Evolutionary conservation across 2,329 filamentous ascomycete species (phyloP).

Genomic region (Cladosporium sp.): DNA sequence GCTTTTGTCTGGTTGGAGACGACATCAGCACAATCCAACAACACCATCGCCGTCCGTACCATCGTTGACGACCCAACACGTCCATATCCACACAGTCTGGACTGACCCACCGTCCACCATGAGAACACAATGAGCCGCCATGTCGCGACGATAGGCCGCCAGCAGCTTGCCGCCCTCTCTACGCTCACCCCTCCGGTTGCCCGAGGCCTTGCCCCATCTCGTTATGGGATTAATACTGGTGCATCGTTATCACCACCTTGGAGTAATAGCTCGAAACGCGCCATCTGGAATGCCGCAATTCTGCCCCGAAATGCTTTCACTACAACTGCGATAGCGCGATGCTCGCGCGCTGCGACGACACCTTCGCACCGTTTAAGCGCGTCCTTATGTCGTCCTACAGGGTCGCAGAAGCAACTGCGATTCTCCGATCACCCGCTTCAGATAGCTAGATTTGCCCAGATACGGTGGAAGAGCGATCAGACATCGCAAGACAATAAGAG

Average conservation of each 20-base stretch:
- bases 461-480: constrained; percentile 18
- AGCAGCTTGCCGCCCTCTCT: constrained; percentile 15
- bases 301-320: background rate
- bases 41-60: background rate
- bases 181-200: background rate
- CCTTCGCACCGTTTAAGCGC: background rate
- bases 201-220: background rate
- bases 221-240: background rate
- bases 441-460: background rate
- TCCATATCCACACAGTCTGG: background rate
- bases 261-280: background rate
- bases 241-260: background rate
- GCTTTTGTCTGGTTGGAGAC: no score
- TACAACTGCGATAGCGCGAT: background rate
- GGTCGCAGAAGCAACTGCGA: background rate
- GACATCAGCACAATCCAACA: no score
- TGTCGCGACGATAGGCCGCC: constrained; percentile 33
- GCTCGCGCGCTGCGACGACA: background rate
- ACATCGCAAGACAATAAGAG: constrained; percentile 10
- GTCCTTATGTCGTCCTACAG: background rate
- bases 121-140: constrained; percentile 37
- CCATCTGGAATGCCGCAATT: background rate
- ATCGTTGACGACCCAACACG: background rate
- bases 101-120: constrained; percentile 5
- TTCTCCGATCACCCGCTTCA: background rate